Evolutionary conservation across 139 green algal genomes (phyloP).

Genomic region (Chlamydomonas sphaeroides): DNA sequence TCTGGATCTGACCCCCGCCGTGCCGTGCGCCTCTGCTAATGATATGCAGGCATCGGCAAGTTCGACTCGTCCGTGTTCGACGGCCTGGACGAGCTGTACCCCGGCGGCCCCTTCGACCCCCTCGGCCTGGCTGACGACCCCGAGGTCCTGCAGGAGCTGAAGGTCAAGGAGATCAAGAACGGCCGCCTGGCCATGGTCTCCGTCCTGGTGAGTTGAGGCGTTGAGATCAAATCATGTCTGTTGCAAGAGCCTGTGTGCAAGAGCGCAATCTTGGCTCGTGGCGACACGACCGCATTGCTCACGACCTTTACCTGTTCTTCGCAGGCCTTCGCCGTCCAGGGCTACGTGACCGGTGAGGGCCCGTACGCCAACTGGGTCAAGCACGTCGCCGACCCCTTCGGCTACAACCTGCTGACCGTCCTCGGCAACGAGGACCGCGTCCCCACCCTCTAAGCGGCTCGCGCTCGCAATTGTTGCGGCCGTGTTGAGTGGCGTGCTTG

Average conservation of each 20-base stretch:
- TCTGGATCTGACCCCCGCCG: no score
- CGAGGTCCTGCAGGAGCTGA: slow-evolving; percentile 90
- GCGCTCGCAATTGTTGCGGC: no score
- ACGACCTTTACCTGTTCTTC: background rate
- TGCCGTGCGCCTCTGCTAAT: no score
- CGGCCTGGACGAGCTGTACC: slow-evolving; percentile 92
- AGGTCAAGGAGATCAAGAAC: slow-evolving; percentile 99
- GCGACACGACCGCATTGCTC: background rate
- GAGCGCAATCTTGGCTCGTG: no score
- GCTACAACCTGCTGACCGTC: slow-evolving; percentile 94
- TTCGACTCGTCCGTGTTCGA: slow-evolving; percentile 90
- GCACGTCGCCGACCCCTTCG: slow-evolving; percentile 94
- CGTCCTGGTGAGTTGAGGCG: slow-evolving; percentile 74
- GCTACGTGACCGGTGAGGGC: slow-evolving; percentile 91
- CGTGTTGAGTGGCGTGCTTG: no score
- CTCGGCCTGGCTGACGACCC: slow-evolving; percentile 94
- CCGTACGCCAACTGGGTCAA: slow-evolving; percentile 96
- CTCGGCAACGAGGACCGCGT: slow-evolving; percentile 82
- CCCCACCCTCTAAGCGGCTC: slow-evolving; percentile 76
- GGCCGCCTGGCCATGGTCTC: slow-evolving; percentile 93
- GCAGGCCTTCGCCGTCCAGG: slow-evolving; percentile 86
- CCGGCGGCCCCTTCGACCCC: slow-evolving; percentile 96
- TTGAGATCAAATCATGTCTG: no score
- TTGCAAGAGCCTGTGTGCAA: no score
- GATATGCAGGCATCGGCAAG: no score